Percentiles rank a stretch among this genome's conserved stretches.
phyloP scores from a whole-genome alignment of 1,284 basidiomycete genomes.

The Porogramme epimiltina region DNA sequence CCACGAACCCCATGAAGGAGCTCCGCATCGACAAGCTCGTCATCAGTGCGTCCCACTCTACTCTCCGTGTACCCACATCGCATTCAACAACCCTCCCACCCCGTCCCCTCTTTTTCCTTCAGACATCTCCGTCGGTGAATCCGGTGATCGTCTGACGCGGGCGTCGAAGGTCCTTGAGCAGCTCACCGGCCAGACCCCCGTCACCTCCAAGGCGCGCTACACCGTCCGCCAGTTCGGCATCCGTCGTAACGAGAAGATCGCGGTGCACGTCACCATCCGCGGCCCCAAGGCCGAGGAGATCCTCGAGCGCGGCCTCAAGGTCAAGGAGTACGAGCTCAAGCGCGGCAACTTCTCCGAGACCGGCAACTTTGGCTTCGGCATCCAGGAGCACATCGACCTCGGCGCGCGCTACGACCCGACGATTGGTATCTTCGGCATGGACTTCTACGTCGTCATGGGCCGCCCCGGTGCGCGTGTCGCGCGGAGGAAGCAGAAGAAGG shows the following conservation, averaged over 20 bases:
- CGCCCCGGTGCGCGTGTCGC: constrained; percentile 94
- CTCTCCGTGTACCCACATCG: neutral
- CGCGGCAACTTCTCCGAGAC: constrained; percentile 96
- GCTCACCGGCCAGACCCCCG: constrained; percentile 98
- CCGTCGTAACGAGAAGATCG: constrained; percentile 99
- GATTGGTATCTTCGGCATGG: constrained; percentile 98
- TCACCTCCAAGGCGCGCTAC: constrained; percentile 99
- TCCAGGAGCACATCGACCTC: constrained; percentile 98
- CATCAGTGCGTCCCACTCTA: constrained; percentile 78
- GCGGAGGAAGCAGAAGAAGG: constrained; percentile 88
- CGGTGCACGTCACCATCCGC: constrained; percentile 98
- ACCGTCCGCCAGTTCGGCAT: constrained; percentile 99
- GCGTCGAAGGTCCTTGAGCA: constrained; percentile 99
- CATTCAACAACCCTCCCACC: neutral
- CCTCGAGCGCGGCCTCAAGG: constrained; percentile 98
- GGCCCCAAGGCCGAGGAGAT: constrained; percentile 99
- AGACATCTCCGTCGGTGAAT: constrained; percentile 99
- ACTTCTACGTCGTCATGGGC: constrained; percentile 98
- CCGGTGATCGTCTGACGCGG: constrained; percentile 98
- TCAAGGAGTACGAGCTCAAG: constrained; percentile 99
- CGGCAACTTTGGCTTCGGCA: constrained; percentile 98
- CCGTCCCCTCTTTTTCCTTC: constrained; percentile 8
- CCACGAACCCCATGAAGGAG: constrained; percentile 94
- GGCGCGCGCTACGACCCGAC: constrained; percentile 97
- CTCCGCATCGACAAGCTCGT: constrained; percentile 98